Conservation (phyloP, 2,329 filamentous ascomycete genomes). For the Penicillium sp. region DNA sequence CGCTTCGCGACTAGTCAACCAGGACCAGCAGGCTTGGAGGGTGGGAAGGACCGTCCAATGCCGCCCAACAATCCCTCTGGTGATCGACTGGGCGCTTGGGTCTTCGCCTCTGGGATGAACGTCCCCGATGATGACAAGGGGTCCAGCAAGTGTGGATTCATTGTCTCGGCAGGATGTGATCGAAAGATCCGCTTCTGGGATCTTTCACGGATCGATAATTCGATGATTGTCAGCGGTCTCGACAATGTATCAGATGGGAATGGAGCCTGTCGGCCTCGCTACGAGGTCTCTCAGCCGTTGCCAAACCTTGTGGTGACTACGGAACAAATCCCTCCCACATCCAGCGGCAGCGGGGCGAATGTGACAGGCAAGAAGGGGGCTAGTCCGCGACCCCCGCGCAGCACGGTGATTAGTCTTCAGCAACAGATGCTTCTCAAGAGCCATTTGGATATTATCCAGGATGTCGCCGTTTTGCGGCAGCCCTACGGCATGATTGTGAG, state of each 20-base stretch:
- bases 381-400: conserved; percentile 63
- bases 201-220: conserved; percentile 74
- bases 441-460: conserved; percentile 85
- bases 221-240: conserved; percentile 78
- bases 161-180: conserved; percentile 86
- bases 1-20: conserved; percentile 68
- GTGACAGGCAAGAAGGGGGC: conserved; percentile 41
- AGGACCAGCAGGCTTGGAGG: conserved; percentile 62
- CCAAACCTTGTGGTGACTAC: conserved; percentile 68
- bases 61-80: conserved; percentile 20
- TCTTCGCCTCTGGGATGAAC: conserved; percentile 74
- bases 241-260: conserved; percentile 64
- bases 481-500: conserved; percentile 94
- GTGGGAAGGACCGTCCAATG: conserved; percentile 17
- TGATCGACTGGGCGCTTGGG: conserved; percentile 64
- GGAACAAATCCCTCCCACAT: conserved; percentile 60
- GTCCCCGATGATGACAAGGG: conserved; percentile 65
- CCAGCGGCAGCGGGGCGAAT: conserved; percentile 25
- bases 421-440: conserved; percentile 84
- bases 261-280: conserved; percentile 64
- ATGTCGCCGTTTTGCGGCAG: conserved; percentile 83
- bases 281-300: conserved; percentile 66
- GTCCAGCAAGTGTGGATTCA: conserved; percentile 70
- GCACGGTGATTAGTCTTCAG: conserved; percentile 83
- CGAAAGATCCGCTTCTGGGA: conserved; percentile 96